Conservation (phyloP, 345 rosid genomes). For the Conringia planisiliqua region DNA sequence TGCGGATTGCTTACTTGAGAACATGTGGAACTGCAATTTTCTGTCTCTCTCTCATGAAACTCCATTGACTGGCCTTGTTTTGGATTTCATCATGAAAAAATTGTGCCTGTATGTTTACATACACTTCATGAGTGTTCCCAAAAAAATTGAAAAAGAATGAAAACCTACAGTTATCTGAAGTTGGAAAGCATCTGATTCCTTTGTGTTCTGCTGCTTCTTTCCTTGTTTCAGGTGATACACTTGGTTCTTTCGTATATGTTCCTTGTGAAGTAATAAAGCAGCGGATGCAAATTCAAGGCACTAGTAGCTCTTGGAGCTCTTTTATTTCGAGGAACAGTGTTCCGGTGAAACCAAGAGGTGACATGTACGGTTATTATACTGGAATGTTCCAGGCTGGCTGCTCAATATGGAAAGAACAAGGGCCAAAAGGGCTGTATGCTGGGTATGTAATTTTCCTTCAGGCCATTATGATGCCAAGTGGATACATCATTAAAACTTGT, state of each 20-base stretch:
- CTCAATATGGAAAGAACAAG: slow-evolving; percentile 88
- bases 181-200: slow-evolving; percentile 14
- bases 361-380: slow-evolving; percentile 70
- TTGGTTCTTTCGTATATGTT: slow-evolving; percentile 88
- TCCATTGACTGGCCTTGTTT: not conserved
- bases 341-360: slow-evolving; percentile 42
- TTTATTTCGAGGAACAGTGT: slow-evolving; percentile 41
- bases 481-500: not conserved
- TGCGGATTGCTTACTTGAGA: slow-evolving; percentile 22
- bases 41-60: not conserved
- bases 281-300: slow-evolving; percentile 97
- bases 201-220: slow-evolving; percentile 26
- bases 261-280: slow-evolving; percentile 98
- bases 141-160: not conserved
- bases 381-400: slow-evolving; percentile 87
- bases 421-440: slow-evolving; percentile 78
- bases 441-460: slow-evolving; percentile 47
- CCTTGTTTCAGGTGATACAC: slow-evolving; percentile 75
- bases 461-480: not conserved
- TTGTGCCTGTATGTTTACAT: not conserved
- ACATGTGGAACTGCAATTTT: not conserved
- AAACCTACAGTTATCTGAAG: not conserved
- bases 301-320: slow-evolving; percentile 69
- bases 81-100: not conserved
- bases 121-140: not conserved